phyloP scores from a whole-genome alignment of 495 filamentous ascomycete species.

The Delitschia confertaspora region DNA sequence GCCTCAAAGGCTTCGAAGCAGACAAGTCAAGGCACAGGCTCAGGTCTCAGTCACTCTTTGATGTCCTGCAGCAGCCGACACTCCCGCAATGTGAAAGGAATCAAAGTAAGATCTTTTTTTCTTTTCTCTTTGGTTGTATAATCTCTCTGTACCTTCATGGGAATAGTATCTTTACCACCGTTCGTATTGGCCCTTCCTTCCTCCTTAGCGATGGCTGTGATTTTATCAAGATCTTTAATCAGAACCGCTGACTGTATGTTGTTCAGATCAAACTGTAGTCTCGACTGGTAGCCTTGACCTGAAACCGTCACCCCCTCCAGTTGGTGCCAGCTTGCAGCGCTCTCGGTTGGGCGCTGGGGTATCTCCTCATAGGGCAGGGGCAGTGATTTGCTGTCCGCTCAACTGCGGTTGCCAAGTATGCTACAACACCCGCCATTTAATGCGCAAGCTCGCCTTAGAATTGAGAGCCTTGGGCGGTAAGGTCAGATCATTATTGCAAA shows the following conservation, averaged over 20 bases:
- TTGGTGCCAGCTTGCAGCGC: slow-evolving; percentile 12
- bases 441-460: slow-evolving; percentile 24
- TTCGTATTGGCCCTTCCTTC: background rate
- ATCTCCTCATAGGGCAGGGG: slow-evolving; percentile 12
- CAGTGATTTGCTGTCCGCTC: slow-evolving; percentile 18
- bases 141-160: too few species aligned
- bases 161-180: too few species aligned
- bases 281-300: slow-evolving; percentile 12
- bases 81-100: background rate
- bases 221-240: too few species aligned
- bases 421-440: slow-evolving; percentile 16
- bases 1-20: background rate
- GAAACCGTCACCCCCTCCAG: slow-evolving; percentile 19
- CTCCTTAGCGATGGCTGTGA: background rate
- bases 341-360: slow-evolving; percentile 16
- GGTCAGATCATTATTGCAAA: slow-evolving; percentile 17
- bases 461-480: slow-evolving; percentile 11
- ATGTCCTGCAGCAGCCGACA: slow-evolving; percentile 17
- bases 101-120: slow-evolving; percentile 9
- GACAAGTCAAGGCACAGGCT: slow-evolving; percentile 11
- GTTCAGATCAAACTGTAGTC: slow-evolving; percentile 16
- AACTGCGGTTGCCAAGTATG: slow-evolving; percentile 21
- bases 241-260: background rate
- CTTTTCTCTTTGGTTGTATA: too few species aligned
- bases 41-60: slow-evolving; percentile 22